A percentile compares a stretch with the other conserved stretches of the same genome.
Evolutionary conservation across 2,329 filamentous ascomycete species (phyloP).

Genomic region (Curvularia spicifera): DNA sequence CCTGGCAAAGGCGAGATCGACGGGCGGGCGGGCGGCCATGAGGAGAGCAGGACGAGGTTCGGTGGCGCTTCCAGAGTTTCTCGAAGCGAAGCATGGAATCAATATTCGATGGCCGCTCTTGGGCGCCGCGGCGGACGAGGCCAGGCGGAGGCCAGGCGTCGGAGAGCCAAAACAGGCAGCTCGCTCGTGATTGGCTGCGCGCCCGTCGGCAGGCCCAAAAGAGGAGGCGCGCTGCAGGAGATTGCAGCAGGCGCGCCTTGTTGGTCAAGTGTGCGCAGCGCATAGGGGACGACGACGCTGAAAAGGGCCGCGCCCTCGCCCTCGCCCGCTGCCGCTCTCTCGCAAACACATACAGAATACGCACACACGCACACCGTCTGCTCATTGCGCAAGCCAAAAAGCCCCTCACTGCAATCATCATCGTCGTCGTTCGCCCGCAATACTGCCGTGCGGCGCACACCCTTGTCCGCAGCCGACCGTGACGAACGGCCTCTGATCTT

Average conservation of each 20-base stretch:
- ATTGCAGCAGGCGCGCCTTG: constrained; percentile 38
- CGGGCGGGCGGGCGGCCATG: constrained; percentile 25
- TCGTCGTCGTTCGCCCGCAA: background rate
- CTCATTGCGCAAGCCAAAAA: background rate
- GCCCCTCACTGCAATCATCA: background rate
- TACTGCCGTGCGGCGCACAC: background rate
- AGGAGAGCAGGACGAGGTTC: constrained; percentile 12
- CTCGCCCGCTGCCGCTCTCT: background rate
- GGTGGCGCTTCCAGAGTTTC: constrained; percentile 31
- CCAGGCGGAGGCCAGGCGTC: constrained; percentile 20
- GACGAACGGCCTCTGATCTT: constrained; percentile 26
- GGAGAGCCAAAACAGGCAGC: constrained; percentile 7
- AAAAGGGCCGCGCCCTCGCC: constrained; percentile 1
- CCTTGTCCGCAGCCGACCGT: constrained; percentile 2
- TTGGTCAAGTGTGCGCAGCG: constrained; percentile 27
- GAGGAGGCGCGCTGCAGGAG: constrained; percentile 36
- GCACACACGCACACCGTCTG: too few relatives aligned
- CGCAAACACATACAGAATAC: too few relatives aligned
- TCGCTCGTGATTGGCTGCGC: background rate
- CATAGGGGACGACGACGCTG: background rate
- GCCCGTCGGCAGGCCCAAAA: constrained; percentile 15
- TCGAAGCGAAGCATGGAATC: constrained; percentile 24
- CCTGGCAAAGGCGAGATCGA: constrained; percentile 41
- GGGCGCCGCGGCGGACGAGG: constrained; percentile 8
- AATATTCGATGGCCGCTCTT: constrained; percentile 16